These are phyloP conservation scores for Solanum lignicaule DNA, from an alignment of 257 asterid species.

Conservation along the genomic window DNA sequence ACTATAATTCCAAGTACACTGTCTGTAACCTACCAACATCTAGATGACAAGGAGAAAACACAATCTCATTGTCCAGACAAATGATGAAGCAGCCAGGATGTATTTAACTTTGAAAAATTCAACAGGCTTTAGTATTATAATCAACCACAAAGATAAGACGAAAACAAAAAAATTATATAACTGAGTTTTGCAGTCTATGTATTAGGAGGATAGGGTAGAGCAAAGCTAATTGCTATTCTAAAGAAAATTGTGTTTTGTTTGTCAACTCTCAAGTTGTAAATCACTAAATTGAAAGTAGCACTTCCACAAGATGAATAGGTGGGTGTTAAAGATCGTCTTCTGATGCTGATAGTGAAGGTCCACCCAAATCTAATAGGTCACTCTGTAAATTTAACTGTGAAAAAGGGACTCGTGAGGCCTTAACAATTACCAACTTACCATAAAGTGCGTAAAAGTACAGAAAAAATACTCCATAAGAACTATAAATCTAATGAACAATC, in stretches of 20 bases:
- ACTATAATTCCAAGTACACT: neutral
- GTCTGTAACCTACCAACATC: neutral
- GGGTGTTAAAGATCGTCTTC: neutral
- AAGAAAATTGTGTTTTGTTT: neutral
- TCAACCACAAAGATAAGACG: neutral
- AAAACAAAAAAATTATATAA: neutral
- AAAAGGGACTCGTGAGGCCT: neutral
- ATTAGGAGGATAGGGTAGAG: neutral
- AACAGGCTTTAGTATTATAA: neutral
- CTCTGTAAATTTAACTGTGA: neutral
- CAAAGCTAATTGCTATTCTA: neutral
- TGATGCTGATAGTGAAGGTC: neutral
- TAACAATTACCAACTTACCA: neutral
- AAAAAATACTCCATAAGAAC: neutral
- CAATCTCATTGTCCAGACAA: neutral
- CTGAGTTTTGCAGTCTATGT: neutral
- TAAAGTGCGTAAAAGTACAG: neutral
- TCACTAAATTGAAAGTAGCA: neutral
- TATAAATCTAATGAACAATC: neutral
- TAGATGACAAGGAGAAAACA: neutral
- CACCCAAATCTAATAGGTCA: neutral
- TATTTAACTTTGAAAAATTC: neutral
- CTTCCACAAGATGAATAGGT: neutral
- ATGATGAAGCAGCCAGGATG: neutral
- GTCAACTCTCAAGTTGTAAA: neutral